Base-by-base conservation (phyloP, 495 filamentous ascomycete species). In the Acidomyces sp. region DNA sequence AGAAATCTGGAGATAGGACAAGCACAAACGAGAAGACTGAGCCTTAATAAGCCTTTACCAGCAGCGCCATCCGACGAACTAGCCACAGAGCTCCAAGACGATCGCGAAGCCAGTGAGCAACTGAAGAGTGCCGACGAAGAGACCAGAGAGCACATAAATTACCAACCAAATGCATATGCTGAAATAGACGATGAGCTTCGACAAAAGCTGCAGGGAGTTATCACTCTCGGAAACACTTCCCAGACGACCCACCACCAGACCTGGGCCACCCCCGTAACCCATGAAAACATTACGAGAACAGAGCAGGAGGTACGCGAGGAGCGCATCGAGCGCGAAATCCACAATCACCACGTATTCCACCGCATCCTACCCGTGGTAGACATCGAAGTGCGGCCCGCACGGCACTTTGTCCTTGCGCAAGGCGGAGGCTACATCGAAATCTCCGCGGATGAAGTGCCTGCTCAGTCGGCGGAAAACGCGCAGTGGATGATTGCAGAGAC, bases 261-360 rank as follows among this genome's bases (percentile, higher is more conserved):
- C 10, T 54, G 36, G 43, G 55, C 57, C 25, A 55, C 59, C 36
- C 72, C 69, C 42, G 66, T 77, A 13, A 64, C 58, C 7, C 72
- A 75, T 27, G 70, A 77, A 50, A 60, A 55, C 1, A 54, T 78
- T 34, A 58, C 56, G 15, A 59, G 58, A 6, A 46, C 60, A 0
- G 48, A 57, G 3, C 70, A 70, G 50, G 56, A 74, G 26, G 57
- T 74, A 28, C 47, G 55, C 11, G 50, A 74, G 51, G 66, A 75
- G 47, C 35, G 45, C 6, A 69, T 74, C 21, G 61, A 67, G 3
- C 67, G 70, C 19, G 71, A 76, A 22, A 68, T 74, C 43, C 72
- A 78, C 49, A 62, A 59, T 15, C 57, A 76, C 49, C 66, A 77
- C 22, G 53, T 69, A 15, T 64, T 64, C 39, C 69, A 71, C 40